Conservation (phyloP, 2,329 filamentous ascomycete species). For the Clarireedia hainanense region DNA sequence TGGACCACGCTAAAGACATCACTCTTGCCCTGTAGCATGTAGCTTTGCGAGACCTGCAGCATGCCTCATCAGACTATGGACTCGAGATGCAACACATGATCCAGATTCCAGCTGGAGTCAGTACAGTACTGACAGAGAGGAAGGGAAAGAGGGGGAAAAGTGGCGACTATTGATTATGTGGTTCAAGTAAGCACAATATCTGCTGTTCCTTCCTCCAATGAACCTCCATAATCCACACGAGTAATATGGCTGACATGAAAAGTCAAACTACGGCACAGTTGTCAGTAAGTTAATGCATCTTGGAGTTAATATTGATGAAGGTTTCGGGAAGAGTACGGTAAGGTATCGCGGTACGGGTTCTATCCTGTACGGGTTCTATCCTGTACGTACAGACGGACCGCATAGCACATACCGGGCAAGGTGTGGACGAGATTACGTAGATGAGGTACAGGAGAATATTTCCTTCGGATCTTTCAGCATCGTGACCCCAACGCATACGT, state of each 20-base stretch:
- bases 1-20: conserved; percentile 7
- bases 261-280: not conserved
- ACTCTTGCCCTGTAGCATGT: conserved; percentile 4
- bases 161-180: not conserved
- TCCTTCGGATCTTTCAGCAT: not conserved
- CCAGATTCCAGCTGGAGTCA: conserved; percentile 1
- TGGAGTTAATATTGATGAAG: not conserved
- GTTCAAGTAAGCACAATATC: not conserved
- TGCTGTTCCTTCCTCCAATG: not conserved
- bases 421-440: not conserved
- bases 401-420: too few species aligned
- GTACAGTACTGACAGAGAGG: not conserved
- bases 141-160: not conserved
- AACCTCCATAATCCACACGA: not conserved
- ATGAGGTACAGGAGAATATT: not conserved
- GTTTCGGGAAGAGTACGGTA: not conserved
- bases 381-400: too few species aligned
- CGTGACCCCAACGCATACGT: not conserved
- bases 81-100: conserved; percentile 4
- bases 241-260: not conserved
- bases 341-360: not conserved
- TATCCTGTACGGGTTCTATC: not conserved
- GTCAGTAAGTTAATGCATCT: not conserved
- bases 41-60: conserved; percentile 8
- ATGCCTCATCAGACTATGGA: conserved; percentile 1